A percentile compares a stretch with the other conserved stretches of the same genome.
phyloP scores from a whole-genome alignment of 139 green algal species.

The Chlorella sp. region DNA sequence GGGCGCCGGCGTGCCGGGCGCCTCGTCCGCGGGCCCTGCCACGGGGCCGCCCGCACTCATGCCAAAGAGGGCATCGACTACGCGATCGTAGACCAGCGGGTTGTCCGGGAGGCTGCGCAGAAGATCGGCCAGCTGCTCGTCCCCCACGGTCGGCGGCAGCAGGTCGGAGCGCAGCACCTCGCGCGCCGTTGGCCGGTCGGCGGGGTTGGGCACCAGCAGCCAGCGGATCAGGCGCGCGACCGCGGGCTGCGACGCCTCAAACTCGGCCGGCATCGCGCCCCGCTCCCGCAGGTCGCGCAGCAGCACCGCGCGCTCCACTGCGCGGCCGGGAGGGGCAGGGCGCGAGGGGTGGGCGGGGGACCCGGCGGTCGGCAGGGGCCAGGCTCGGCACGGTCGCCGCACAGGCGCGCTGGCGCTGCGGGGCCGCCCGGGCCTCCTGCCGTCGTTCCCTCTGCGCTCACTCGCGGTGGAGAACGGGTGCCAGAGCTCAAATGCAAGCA shows the following conservation, averaged over 20 bases:
- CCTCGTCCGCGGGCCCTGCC: constrained; percentile 1
- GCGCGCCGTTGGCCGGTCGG: constrained; percentile 71
- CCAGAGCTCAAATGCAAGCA: constrained; percentile 92
- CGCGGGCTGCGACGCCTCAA: constrained; percentile 61
- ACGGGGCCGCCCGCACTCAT: background rate
- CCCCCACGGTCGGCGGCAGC: constrained; percentile 58
- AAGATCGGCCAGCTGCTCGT: constrained; percentile 87
- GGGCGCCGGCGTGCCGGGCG: constrained; percentile 4
- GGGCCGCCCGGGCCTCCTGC: too few species aligned
- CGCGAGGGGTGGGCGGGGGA: too few species aligned
- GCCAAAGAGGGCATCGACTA: constrained; percentile 83
- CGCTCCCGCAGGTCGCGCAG: constrained; percentile 75
- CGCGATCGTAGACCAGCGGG: constrained; percentile 55
- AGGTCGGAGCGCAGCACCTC: constrained; percentile 79
- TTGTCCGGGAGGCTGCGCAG: constrained; percentile 80
- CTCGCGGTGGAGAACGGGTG: constrained; percentile 88
- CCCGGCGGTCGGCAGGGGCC: too few species aligned
- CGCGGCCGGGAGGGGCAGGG: too few species aligned
- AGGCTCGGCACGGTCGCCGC: too few species aligned
- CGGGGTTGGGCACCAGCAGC: constrained; percentile 75
- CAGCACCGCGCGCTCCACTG: constrained; percentile 72
- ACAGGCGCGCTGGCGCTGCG: too few species aligned
- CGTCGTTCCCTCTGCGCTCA: too few species aligned
- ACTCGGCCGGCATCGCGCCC: constrained; percentile 62
- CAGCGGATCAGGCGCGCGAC: constrained; percentile 58